A percentile compares a stretch with the other conserved stretches of the same genome.
phyloP scores from a whole-genome alignment of 176 grass and related monocot genomes.

The Aegilops speltoides region DNA sequence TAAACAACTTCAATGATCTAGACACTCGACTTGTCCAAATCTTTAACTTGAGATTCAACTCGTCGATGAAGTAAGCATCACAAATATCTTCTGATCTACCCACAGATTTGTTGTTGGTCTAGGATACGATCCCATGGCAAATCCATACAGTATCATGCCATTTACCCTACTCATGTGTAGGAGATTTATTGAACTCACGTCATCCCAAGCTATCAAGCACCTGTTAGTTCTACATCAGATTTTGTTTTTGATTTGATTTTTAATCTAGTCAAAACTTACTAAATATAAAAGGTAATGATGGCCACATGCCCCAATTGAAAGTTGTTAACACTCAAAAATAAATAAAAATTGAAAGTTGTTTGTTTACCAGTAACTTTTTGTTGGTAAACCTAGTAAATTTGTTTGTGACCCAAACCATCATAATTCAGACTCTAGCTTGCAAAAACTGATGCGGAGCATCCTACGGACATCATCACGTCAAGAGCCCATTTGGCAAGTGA shows the following conservation, averaged over 20 bases:
- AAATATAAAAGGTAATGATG: no score
- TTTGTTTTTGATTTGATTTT: no score
- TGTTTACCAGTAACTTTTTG: no score
- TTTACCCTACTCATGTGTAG: neutral
- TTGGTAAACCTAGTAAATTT: neutral
- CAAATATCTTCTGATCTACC: neutral
- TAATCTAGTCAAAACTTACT: no score
- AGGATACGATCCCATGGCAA: neutral
- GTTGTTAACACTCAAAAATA: no score
- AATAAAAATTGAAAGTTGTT: no score
- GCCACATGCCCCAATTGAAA: no score
- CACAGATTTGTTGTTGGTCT: neutral
- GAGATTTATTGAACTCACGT: neutral
- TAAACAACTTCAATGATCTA: neutral
- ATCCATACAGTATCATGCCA: neutral
- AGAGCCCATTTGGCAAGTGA: no score
- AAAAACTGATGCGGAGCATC: no score
- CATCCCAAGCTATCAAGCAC: neutral
- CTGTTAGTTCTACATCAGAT: neutral
- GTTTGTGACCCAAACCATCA: neutral
- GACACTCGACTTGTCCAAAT: neutral
- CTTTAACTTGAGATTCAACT: neutral
- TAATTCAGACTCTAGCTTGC: neutral
- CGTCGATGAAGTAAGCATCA: slow-evolving; percentile 5
- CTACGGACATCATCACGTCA: no score